Evolutionary conservation across 768 basidiomycete species (phyloP).

Genomic region (Hygrocybe punicea): DNA sequence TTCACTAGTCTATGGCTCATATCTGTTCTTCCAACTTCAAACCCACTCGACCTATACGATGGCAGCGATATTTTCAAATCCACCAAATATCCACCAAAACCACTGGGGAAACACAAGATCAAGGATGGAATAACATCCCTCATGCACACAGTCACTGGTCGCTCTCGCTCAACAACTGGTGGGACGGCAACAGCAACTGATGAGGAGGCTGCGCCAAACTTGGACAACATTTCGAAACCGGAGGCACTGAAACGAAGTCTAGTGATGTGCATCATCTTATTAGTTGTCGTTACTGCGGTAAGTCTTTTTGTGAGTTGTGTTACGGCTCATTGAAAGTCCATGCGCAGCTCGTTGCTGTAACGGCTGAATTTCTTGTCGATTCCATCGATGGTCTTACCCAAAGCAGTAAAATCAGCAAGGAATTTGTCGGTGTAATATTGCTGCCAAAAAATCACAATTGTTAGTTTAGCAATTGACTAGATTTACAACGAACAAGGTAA

Average conservation of each 20-base stretch:
- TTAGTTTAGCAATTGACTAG: too few relatives aligned
- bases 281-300: slow-evolving; percentile 64
- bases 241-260: slow-evolving; percentile 57
- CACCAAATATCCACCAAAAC: slow-evolving; percentile 30
- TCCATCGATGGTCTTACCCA: slow-evolving; percentile 75
- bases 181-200: not conserved
- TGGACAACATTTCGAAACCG: slow-evolving; percentile 11
- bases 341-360: slow-evolving; percentile 54
- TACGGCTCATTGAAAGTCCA: slow-evolving; percentile 22
- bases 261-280: slow-evolving; percentile 48
- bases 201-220: slow-evolving; percentile 10
- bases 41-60: slow-evolving; percentile 72
- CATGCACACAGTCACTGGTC: not conserved
- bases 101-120: slow-evolving; percentile 14
- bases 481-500: too few relatives aligned
- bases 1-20: slow-evolving; percentile 60
- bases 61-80: slow-evolving; percentile 35
- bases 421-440: slow-evolving; percentile 81
- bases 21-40: slow-evolving; percentile 77
- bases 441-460: slow-evolving; percentile 43
- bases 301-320: slow-evolving; percentile 39
- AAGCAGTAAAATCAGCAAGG: slow-evolving; percentile 55
- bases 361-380: slow-evolving; percentile 71
- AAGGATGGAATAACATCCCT: slow-evolving; percentile 1
- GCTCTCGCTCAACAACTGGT: not conserved